These are phyloP conservation scores for Sungouiozyma intestinalis DNA, from an alignment of 805 yeast species.

Conservation along the genomic window DNA sequence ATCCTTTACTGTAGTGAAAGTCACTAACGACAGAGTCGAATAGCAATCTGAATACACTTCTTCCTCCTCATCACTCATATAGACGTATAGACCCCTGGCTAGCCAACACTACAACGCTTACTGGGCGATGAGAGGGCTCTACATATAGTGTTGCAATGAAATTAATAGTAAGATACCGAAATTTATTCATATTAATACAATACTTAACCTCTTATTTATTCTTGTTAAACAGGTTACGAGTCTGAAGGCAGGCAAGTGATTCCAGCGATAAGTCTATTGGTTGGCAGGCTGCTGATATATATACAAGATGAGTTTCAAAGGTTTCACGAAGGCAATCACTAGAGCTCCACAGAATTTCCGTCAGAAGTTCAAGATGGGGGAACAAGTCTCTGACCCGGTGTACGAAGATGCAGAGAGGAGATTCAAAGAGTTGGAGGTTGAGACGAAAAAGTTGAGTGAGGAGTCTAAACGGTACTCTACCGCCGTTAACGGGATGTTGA, in stretches of 20 bases:
- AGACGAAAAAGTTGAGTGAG: constrained; percentile 79
- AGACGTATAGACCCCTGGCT: background rate
- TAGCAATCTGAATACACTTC: constrained; percentile 24
- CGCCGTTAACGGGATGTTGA: constrained; percentile 89
- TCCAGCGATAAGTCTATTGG: background rate
- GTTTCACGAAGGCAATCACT: constrained; percentile 66
- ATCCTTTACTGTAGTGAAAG: constrained; percentile 21
- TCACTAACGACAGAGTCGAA: constrained; percentile 20
- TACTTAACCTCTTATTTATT: too few relatives aligned
- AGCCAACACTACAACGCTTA: background rate
- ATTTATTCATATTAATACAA: background rate
- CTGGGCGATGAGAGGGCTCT: too few relatives aligned
- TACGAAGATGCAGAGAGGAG: constrained; percentile 94
- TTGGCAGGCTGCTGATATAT: too few relatives aligned
- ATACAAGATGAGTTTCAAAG: constrained; percentile 72
- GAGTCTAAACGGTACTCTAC: constrained; percentile 84
- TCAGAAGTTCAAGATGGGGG: constrained; percentile 87
- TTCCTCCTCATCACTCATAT: constrained; percentile 9
- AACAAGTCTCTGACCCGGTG: constrained; percentile 69
- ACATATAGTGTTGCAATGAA: too few relatives aligned
- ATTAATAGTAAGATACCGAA: background rate
- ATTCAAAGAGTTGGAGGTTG: constrained; percentile 81
- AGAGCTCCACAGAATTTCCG: constrained; percentile 89
- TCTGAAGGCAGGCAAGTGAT: too few relatives aligned
- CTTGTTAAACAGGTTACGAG: too few relatives aligned